phyloP scores from a whole-genome alignment of 306 rosid genomes.

The Castanopsis chinensis region DNA sequence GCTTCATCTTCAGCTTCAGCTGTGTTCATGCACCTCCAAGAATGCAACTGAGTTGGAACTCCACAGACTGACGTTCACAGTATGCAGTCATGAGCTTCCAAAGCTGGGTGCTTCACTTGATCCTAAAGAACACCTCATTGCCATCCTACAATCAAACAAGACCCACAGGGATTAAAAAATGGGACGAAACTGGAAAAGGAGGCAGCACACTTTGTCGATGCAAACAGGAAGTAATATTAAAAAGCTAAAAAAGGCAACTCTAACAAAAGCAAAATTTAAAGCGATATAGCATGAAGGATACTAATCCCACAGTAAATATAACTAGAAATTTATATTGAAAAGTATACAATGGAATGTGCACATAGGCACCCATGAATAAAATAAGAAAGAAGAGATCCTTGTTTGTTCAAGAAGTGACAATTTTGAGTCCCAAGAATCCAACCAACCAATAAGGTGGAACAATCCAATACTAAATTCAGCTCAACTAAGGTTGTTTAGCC shows the following conservation, averaged over 20 bases:
- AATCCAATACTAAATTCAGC: neutral
- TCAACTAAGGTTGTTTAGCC: no score
- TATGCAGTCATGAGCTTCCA: constrained; percentile 62
- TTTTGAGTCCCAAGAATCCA: neutral
- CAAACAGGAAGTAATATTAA: neutral
- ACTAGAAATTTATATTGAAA: neutral
- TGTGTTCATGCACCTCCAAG: no score
- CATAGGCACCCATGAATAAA: neutral
- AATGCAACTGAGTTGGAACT: constrained; percentile 62
- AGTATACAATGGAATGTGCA: neutral
- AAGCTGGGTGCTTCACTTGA: constrained; percentile 51
- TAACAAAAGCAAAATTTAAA: neutral
- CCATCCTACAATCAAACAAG: constrained; percentile 45
- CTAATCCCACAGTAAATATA: neutral
- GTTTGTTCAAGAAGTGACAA: neutral
- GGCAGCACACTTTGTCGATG: neutral
- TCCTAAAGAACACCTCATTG: constrained; percentile 52
- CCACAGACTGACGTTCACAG: constrained; percentile 54
- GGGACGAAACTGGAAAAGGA: neutral
- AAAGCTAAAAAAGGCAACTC: neutral
- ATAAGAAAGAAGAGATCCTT: neutral
- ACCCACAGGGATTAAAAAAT: neutral
- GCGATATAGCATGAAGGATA: neutral
- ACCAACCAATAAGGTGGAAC: neutral
- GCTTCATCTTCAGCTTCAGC: no score